These are phyloP conservation scores for Adansonia gregorii DNA, from an alignment of 441 rosid genomes.

Conservation along the genomic window DNA sequence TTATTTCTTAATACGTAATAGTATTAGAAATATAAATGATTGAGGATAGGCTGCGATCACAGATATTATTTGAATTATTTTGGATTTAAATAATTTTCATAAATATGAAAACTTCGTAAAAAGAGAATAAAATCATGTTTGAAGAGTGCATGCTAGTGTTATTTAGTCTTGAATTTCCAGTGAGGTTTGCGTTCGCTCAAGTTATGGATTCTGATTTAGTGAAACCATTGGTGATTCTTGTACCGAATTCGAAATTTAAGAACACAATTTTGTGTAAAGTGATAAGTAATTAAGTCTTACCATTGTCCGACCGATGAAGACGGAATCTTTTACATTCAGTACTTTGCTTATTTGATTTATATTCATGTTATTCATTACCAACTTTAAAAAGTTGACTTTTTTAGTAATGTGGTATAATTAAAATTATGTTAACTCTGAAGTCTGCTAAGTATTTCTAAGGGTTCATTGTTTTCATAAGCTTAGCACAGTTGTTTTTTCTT, in stretches of 20 bases:
- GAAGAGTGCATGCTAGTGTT: background rate
- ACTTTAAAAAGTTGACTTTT: background rate
- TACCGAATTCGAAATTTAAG: background rate
- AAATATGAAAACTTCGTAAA: background rate
- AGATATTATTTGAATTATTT: background rate
- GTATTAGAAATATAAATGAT: background rate
- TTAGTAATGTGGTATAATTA: background rate
- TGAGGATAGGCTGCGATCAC: background rate
- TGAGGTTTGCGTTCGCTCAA: background rate
- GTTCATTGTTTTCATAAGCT: background rate
- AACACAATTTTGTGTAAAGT: background rate
- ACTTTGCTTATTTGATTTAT: background rate
- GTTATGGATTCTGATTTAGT: background rate
- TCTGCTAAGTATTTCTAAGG: background rate
- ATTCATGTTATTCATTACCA: background rate
- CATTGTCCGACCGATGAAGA: background rate
- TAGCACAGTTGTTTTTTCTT: background rate
- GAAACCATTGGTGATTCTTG: background rate
- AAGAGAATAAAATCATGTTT: background rate
- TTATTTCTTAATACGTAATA: slow-evolving; percentile 1
- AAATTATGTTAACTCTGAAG: background rate
- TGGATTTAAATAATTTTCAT: background rate
- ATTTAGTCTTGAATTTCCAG: background rate
- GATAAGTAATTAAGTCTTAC: background rate
- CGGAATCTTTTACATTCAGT: background rate